phyloP scores from a whole-genome alignment of 345 rosid genomes.

The Eucalyptus cloeziana region DNA sequence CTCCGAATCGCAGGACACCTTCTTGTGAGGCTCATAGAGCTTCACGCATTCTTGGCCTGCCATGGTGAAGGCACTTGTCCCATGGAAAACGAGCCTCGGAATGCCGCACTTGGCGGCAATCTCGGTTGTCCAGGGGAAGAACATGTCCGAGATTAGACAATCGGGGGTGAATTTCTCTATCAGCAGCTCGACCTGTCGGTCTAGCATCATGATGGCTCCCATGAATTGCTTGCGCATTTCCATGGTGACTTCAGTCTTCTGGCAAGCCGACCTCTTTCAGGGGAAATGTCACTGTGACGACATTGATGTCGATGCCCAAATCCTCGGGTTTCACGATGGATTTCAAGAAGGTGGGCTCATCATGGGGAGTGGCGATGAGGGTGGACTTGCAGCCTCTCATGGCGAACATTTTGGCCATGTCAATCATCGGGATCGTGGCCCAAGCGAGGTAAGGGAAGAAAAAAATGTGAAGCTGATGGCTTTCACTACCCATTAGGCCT shows the following conservation, averaged over 20 bases:
- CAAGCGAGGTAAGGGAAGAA: conserved; percentile 21
- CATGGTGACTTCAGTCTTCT: not conserved
- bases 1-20: conserved; percentile 10
- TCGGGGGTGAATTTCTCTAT: conserved; percentile 3
- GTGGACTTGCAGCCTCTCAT: conserved; percentile 11
- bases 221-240: not conserved
- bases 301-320: conserved; percentile 1
- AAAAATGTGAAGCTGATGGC: not conserved
- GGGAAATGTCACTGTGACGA: conserved; percentile 3
- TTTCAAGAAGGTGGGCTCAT: not conserved
- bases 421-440: conserved; percentile 18
- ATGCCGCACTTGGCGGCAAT: conserved; percentile 18
- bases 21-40: not conserved
- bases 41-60: not conserved
- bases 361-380: conserved; percentile 11
- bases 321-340: not conserved
- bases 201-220: conserved; percentile 1
- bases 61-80: conserved; percentile 9
- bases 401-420: conserved; percentile 24
- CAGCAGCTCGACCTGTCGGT: conserved; percentile 3
- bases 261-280: conserved; percentile 9
- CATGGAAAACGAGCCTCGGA: conserved; percentile 33
- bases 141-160: conserved; percentile 34
- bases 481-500: not conserved
- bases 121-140: conserved; percentile 48